Evolutionary conservation across 2,329 filamentous ascomycete genomes (phyloP).

Genomic region (Fusarium chlamydosporum): DNA sequence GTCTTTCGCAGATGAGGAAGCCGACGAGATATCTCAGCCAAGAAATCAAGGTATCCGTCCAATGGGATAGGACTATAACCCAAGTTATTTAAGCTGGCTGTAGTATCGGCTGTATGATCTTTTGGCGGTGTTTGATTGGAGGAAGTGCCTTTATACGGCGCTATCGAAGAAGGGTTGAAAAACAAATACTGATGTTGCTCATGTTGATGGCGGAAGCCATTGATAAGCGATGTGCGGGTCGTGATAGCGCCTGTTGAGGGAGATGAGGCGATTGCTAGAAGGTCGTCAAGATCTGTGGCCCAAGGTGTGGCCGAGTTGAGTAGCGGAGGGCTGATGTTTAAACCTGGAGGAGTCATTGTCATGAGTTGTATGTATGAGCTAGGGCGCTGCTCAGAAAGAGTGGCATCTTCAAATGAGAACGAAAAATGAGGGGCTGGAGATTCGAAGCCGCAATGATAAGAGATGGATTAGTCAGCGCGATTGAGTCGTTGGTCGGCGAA

Average conservation of each 20-base stretch:
- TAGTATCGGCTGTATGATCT: conserved; percentile 42
- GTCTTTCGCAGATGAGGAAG: conserved; percentile 62
- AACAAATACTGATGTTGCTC: conserved; percentile 75
- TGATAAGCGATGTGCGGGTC: conserved; percentile 76
- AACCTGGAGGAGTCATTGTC: conserved; percentile 44
- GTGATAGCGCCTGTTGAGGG: conserved; percentile 80
- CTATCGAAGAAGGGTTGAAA: conserved; percentile 64
- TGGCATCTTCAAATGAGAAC: background rate
- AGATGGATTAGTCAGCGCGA: conserved; percentile 28
- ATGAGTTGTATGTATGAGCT: too few relatives aligned
- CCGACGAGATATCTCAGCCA: conserved; percentile 61
- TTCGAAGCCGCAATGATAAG: conserved; percentile 11
- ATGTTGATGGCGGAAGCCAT: conserved; percentile 74
- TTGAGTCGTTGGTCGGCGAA: too few relatives aligned
- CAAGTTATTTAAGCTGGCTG: conserved; percentile 75
- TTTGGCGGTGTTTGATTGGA: conserved; percentile 38
- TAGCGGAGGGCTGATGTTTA: conserved; percentile 73
- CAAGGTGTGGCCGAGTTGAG: conserved; percentile 83
- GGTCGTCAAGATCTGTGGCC: conserved; percentile 76
- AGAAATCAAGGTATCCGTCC: conserved; percentile 69
- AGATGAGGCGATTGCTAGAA: conserved; percentile 71
- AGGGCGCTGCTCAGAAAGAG: rapidly evolving
- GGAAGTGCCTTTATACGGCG: conserved; percentile 41
- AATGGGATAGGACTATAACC: conserved; percentile 79
- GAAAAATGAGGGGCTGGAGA: conserved; percentile 21